A percentile compares a stretch with the other conserved stretches of the same genome.
These are phyloP conservation scores for Thermoascus crustaceus DNA, from an alignment of 2,329 filamentous ascomycete genomes.

Conservation along the genomic window DNA sequence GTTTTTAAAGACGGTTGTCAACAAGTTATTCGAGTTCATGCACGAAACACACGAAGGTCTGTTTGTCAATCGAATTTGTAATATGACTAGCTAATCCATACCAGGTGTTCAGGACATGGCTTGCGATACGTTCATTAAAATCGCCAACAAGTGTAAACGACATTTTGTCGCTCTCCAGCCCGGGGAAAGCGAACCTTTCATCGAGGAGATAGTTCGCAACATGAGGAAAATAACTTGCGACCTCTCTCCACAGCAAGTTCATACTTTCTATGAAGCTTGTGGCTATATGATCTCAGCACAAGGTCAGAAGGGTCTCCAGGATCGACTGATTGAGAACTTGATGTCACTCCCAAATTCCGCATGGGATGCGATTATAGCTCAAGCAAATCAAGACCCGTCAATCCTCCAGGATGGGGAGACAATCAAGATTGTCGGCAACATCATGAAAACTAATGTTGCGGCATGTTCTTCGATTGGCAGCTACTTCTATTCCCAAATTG, in stretches of 20 bases:
- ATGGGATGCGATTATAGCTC: constrained; percentile 90
- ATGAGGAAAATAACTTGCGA: constrained; percentile 95
- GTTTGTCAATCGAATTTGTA: constrained; percentile 15
- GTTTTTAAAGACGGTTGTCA: constrained; percentile 98
- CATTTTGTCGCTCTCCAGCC: constrained; percentile 96
- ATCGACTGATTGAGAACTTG: constrained; percentile 79
- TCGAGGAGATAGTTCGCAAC: constrained; percentile 94
- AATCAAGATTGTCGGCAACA: constrained; percentile 98
- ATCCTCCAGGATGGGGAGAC: constrained; percentile 88
- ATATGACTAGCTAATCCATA: constrained; percentile 20
- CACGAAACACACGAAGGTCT: constrained; percentile 95
- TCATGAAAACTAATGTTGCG: constrained; percentile 99
- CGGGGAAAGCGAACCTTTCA: constrained; percentile 90
- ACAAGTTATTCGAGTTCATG: constrained; percentile 99
- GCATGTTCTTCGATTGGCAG: constrained; percentile 92
- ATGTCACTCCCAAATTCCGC: constrained; percentile 91
- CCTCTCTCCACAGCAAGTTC: constrained; percentile 90
- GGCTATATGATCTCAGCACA: constrained; percentile 99
- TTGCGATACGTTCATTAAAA: constrained; percentile 99
- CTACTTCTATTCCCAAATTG: constrained; percentile 97
- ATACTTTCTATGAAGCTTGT: constrained; percentile 98
- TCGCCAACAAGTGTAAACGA: constrained; percentile 92
- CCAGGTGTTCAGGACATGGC: constrained; percentile 97
- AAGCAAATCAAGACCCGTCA: constrained; percentile 74
- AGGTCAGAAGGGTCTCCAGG: constrained; percentile 88